phyloP scores from a whole-genome alignment of 2,329 filamentous ascomycete genomes.

The Venturia carpophila region DNA sequence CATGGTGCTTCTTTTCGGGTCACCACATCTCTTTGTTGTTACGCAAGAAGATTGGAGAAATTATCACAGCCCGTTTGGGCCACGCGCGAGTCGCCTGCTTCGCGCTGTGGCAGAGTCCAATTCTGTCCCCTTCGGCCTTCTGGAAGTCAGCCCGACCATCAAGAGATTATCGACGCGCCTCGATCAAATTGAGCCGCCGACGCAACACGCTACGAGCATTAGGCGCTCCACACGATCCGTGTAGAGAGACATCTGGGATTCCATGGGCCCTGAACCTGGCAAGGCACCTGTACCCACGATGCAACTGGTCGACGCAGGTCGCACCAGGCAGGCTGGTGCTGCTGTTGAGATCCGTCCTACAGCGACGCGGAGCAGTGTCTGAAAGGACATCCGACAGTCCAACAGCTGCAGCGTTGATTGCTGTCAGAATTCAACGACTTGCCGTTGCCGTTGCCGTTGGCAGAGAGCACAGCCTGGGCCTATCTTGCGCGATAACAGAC shows the following conservation, averaged over 20 bases:
- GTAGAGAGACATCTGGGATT: conserved; percentile 11
- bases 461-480: conserved; percentile 9
- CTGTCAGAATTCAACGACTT: conserved; percentile 11
- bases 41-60: conserved; percentile 8
- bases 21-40: not conserved
- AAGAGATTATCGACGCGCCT: not conserved
- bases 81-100: not conserved
- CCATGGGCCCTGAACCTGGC: not conserved
- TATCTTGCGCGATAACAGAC: conserved; percentile 8
- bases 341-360: not conserved
- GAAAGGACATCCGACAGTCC: not conserved
- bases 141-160: not conserved
- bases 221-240: not conserved
- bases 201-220: conserved; percentile 4
- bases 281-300: not conserved
- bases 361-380: conserved; percentile 9
- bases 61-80: not conserved
- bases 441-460: conserved; percentile 9
- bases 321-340: not conserved
- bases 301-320: not conserved
- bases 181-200: not conserved
- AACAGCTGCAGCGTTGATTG: conserved; percentile 4
- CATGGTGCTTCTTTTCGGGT: not conserved
- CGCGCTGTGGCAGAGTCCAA: not conserved
- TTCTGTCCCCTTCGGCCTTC: not conserved